Base-by-base conservation (phyloP, 2,329 filamentous ascomycete species). In the Neonectria punicea region DNA sequence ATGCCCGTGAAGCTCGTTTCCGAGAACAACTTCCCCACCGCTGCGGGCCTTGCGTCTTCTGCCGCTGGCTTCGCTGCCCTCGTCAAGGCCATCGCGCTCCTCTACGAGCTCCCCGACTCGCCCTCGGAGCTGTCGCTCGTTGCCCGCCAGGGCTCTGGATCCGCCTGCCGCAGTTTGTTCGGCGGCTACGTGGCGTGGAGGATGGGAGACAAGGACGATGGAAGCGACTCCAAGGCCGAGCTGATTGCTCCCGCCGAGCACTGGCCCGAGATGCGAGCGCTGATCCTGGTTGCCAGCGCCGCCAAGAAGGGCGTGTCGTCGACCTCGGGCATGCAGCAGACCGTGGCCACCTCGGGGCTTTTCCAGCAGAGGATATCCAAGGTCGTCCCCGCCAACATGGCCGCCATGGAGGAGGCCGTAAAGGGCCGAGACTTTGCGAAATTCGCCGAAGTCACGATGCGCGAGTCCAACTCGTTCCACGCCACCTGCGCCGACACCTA, bases 1-100 rank as follows among this genome's bases (percentile, higher is more conserved):
- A 85, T 92, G 75, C 89, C 92, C 36, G 89, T 99, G 67, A 92
- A 91, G 73, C 91, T 99, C 70, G 94, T 98, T 61, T 96, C 93
- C 62, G 92, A 96, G 84, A 99, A 99, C 87, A 99, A 99, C 87
- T 99, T 99, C 86, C 96, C 96, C 68, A 99, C 96, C 2, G 96
- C 96, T 28, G 96, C 96, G 5, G 96, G 96, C 7, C 89, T 99
- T 16, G 90, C 90, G 4, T 91, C 88, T 18, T 92, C 90, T 0
- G 90, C 90, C 1, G 90, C 90, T 1, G 90, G 90, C 5, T 91
- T 92, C 68, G 90, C 90, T 3, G 90, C 90, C 20, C 82, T 92
- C 6, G 89, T 98, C 20, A 89, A 94, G 63, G 94, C 93, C 69
- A 93, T 99, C 73, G 96, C 96, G 39, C 88, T 98, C 79, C 88